Percentiles rank a stretch among this genome's conserved stretches.
Evolutionary conservation across 495 filamentous ascomycete species (phyloP).

Genomic region (Tuber microsphaerosporum): DNA sequence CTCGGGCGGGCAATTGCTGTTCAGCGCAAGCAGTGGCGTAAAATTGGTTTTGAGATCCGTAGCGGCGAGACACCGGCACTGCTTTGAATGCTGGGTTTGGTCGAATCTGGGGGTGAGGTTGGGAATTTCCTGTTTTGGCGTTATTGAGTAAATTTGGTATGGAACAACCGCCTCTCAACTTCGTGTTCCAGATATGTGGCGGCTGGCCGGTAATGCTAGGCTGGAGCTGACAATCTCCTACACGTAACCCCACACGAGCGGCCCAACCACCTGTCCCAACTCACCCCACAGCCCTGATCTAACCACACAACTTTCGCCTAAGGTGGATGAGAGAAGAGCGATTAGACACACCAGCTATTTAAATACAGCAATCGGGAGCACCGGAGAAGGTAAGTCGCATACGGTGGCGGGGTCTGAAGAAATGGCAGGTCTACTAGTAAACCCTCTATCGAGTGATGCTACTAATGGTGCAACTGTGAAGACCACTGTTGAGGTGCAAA

Average conservation of each 20-base stretch:
- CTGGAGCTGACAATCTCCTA: too few species aligned
- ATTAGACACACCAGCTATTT: background rate
- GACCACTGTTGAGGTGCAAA: constrained; percentile 14
- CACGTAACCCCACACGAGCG: background rate
- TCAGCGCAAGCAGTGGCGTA: constrained; percentile 51
- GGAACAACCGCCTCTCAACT: background rate
- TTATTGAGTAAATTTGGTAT: background rate
- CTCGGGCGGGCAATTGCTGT: constrained; percentile 51
- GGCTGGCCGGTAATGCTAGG: too few species aligned
- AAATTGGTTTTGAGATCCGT: constrained; percentile 43
- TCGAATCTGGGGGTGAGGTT: background rate
- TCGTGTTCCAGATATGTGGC: background rate
- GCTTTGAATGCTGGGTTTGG: background rate
- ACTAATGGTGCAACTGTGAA: constrained; percentile 34
- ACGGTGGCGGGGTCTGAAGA: constrained; percentile 2
- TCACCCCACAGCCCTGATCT: background rate
- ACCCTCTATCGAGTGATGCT: constrained; percentile 34
- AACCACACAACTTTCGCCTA: background rate
- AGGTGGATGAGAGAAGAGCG: background rate
- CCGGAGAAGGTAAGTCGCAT: background rate
- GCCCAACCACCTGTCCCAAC: background rate
- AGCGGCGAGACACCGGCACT: background rate
- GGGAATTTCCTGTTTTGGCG: constrained; percentile 23
- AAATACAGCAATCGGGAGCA: background rate
- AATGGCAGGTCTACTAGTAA: constrained; percentile 32